phyloP scores from a whole-genome alignment of 2,329 filamentous ascomycete species.

The Hyphodiscus sp. region DNA sequence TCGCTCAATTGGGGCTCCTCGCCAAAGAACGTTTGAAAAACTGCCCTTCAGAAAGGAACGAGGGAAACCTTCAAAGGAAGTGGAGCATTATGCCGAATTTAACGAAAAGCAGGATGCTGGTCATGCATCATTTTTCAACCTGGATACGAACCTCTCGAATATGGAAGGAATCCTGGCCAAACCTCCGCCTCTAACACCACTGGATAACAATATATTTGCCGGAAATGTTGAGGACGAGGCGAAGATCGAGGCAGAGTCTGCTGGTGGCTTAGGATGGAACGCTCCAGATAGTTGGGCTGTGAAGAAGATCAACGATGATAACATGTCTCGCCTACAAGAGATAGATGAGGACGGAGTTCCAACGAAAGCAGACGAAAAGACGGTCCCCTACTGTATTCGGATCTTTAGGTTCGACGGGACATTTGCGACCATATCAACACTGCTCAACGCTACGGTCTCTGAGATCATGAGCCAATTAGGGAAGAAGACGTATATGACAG shows the following conservation, averaged over 20 bases:
- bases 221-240: slow-evolving; percentile 39
- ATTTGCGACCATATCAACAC: slow-evolving; percentile 84
- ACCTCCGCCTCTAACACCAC: slow-evolving; percentile 63
- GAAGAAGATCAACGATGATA: slow-evolving; percentile 63
- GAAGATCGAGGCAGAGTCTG: slow-evolving; percentile 23
- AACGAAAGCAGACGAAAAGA: slow-evolving; percentile 67
- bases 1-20: slow-evolving; percentile 7
- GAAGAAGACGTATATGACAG: slow-evolving; percentile 89
- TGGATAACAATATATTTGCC: slow-evolving; percentile 48
- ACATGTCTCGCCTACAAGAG: slow-evolving; percentile 48
- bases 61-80: slow-evolving; percentile 42
- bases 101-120: slow-evolving; percentile 13
- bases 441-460: slow-evolving; percentile 74
- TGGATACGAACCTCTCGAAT: slow-evolving; percentile 83
- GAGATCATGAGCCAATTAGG: slow-evolving; percentile 87
- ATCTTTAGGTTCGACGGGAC: slow-evolving; percentile 92
- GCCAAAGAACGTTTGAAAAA: slow-evolving; percentile 39
- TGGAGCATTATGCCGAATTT: slow-evolving; percentile 42
- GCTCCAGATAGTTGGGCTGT: slow-evolving; percentile 97
- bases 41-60: slow-evolving; percentile 55
- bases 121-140: slow-evolving; percentile 56
- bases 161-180: slow-evolving; percentile 87
- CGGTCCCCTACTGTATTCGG: slow-evolving; percentile 79
- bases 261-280: slow-evolving; percentile 63
- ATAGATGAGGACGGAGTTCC: slow-evolving; percentile 62